Conservation (phyloP, 805 yeast species). For the Candida sanyiensis region DNA sequence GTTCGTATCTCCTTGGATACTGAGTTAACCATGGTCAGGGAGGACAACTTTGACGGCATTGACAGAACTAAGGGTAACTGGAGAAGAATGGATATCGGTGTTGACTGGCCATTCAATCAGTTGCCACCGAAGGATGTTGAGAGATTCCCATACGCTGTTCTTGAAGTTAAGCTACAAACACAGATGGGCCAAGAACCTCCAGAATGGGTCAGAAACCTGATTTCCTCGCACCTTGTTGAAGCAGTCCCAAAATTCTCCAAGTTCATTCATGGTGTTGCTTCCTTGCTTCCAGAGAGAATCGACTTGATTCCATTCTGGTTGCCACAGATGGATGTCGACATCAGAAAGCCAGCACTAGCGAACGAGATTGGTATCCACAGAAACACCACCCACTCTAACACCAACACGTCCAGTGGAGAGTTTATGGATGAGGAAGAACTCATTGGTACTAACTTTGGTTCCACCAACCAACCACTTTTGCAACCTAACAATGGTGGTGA, state of each 20-base stretch:
- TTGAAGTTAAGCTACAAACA: slow-evolving; percentile 95
- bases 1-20: slow-evolving; percentile 98
- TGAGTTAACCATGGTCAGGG: slow-evolving; percentile 95
- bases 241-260: slow-evolving; percentile 98
- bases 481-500: slow-evolving; percentile 13
- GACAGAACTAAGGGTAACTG: slow-evolving; percentile 91
- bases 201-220: slow-evolving; percentile 90
- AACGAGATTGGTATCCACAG: slow-evolving; percentile 29
- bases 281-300: slow-evolving; percentile 79
- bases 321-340: slow-evolving; percentile 95
- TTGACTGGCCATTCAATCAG: slow-evolving; percentile 90
- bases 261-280: slow-evolving; percentile 94
- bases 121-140: slow-evolving; percentile 80
- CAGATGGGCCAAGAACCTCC: slow-evolving; percentile 99
- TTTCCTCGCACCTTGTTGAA: slow-evolving; percentile 88
- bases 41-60: slow-evolving; percentile 90
- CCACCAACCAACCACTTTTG: slow-evolving; percentile 16
- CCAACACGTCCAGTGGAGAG: slow-evolving; percentile 44
- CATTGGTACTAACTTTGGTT: slow-evolving; percentile 41
- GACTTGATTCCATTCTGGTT: slow-evolving; percentile 92
- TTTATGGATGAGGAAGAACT: slow-evolving; percentile 68
- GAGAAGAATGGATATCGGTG: slow-evolving; percentile 98
- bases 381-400: slow-evolving; percentile 17
- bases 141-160: slow-evolving; percentile 94
- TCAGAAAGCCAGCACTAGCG: slow-evolving; percentile 68